Evolutionary conservation across 1,139 yeast species (phyloP).

Genomic region (Hansenula sp.): DNA sequence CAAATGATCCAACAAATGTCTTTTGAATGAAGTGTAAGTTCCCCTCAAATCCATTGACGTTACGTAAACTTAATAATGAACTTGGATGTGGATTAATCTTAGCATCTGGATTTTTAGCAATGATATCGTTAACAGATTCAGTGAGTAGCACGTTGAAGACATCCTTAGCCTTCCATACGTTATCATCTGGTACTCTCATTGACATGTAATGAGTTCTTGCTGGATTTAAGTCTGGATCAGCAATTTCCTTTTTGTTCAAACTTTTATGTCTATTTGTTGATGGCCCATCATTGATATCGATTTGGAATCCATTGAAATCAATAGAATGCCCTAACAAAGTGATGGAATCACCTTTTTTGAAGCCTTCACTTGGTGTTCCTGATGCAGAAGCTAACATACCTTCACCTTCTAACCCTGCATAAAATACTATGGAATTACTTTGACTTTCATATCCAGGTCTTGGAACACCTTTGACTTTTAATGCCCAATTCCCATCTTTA

Average conservation of each 20-base stretch:
- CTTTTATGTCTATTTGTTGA: constrained; percentile 38
- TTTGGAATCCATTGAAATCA: constrained; percentile 51
- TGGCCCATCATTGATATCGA: constrained; percentile 48
- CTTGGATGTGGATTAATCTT: constrained; percentile 32
- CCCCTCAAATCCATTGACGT: constrained; percentile 61
- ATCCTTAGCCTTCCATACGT: constrained; percentile 79
- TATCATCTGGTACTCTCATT: constrained; percentile 65
- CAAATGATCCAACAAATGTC: constrained; percentile 68
- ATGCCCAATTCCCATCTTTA: constrained; percentile 75
- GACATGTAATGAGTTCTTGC: constrained; percentile 61
- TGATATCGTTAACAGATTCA: constrained; percentile 56
- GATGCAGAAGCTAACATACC: constrained; percentile 37
- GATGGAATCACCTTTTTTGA: constrained; percentile 29
- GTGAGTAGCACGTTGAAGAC: constrained; percentile 66
- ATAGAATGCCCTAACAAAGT: constrained; percentile 50
- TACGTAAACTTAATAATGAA: constrained; percentile 49
- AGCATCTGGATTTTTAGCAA: constrained; percentile 31
- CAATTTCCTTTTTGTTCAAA: constrained; percentile 21
- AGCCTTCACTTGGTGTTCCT: constrained; percentile 27
- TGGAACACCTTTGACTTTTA: constrained; percentile 62
- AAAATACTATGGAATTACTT: constrained; percentile 69
- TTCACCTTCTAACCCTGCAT: constrained; percentile 69
- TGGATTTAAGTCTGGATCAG: constrained; percentile 45
- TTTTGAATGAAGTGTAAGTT: constrained; percentile 80
- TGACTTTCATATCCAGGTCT: constrained; percentile 42